Conservation (phyloP, 2,329 filamentous ascomycete species). For the Ceratocystis ficicola region DNA sequence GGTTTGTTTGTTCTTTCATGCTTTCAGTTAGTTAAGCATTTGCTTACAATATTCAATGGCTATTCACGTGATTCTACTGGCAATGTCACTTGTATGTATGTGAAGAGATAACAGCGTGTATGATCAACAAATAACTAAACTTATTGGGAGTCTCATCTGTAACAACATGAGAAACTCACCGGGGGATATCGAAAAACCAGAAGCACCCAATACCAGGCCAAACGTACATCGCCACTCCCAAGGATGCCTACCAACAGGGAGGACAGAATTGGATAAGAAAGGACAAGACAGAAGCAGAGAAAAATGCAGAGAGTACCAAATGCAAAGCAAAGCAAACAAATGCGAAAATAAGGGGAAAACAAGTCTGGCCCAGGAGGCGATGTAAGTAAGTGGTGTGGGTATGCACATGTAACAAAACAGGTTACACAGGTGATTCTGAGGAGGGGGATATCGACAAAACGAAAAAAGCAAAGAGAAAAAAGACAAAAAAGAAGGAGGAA, state of each 20-base stretch:
- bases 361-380: conserved; percentile 5
- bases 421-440: conserved; percentile 11
- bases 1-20: not conserved
- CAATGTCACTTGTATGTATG: not conserved
- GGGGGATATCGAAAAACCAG: conserved; percentile 18
- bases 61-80: not conserved
- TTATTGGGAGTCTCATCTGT: conserved; percentile 17
- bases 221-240: not conserved
- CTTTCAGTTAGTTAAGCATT: not conserved
- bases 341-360: not conserved
- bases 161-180: conserved; percentile 8
- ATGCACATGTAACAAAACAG: not conserved
- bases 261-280: conserved; percentile 12
- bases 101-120: not conserved
- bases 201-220: not conserved
- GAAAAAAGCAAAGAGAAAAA: conserved; percentile 1
- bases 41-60: not conserved
- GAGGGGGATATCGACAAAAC: not conserved
- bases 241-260: not conserved
- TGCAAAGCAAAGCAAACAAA: not conserved
- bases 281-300: conserved; percentile 7
- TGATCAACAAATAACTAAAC: conserved; percentile 14
- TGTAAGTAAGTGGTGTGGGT: not conserved
- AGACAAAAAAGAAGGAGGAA: not conserved
- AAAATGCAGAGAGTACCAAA: conserved; percentile 5